Percentiles rank a stretch among this genome's conserved stretches.
These are phyloP conservation scores for Colletotrichum caudatum DNA, from an alignment of 2,329 filamentous ascomycete genomes.

Conservation along the genomic window DNA sequence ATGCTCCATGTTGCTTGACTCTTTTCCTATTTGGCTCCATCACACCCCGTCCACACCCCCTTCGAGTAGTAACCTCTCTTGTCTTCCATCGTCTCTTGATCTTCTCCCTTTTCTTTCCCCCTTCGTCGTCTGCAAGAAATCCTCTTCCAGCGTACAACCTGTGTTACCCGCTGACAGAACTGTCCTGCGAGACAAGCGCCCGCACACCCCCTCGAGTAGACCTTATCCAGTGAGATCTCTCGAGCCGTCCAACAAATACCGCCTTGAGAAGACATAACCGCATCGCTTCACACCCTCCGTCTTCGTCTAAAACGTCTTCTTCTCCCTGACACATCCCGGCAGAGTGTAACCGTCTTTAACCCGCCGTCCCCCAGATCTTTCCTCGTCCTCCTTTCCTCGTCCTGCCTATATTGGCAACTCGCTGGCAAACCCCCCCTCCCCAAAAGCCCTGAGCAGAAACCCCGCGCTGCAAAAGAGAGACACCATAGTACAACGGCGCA, in stretches of 20 bases:
- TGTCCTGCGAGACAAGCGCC: slow-evolving; percentile 54
- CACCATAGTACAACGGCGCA: slow-evolving; percentile 30
- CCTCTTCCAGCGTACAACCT: slow-evolving; percentile 3
- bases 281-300: slow-evolving; percentile 44
- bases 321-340: slow-evolving; percentile 30
- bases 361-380: slow-evolving; percentile 34
- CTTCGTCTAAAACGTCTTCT: slow-evolving; percentile 47
- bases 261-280: slow-evolving; percentile 36
- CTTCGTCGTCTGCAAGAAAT: slow-evolving; percentile 35
- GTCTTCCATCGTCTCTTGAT: slow-evolving; percentile 43
- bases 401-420: slow-evolving; percentile 32
- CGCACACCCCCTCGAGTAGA: slow-evolving; percentile 43
- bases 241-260: slow-evolving; percentile 31
- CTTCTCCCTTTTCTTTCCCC: slow-evolving; percentile 41
- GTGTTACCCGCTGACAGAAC: slow-evolving; percentile 32
- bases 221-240: slow-evolving; percentile 40
- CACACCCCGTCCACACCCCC: slow-evolving; percentile 50
- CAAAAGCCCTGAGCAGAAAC: not conserved
- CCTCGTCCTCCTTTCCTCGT: slow-evolving; percentile 19
- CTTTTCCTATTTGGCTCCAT: slow-evolving; percentile 52
- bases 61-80: slow-evolving; percentile 40
- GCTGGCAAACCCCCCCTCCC: not conserved
- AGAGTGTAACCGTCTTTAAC: slow-evolving; percentile 41
- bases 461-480: slow-evolving; percentile 28
- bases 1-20: slow-evolving; percentile 52